phyloP scores from a whole-genome alignment of 805 yeast genomes.

The Teunomyces barrocoloradensis region DNA sequence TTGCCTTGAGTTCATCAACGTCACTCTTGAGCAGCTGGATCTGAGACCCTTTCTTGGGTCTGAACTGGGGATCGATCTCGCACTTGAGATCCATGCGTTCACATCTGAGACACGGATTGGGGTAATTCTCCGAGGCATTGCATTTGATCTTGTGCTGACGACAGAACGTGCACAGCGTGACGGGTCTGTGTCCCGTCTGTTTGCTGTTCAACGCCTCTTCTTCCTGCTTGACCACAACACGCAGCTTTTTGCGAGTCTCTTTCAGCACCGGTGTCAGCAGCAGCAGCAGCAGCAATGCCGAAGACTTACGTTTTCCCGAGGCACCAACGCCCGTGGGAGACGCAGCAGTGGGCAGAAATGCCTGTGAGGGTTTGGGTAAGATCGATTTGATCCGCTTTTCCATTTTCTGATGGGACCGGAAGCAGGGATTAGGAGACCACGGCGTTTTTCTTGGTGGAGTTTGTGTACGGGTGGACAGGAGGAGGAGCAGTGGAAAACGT shows the following conservation, averaged over 20 bases:
- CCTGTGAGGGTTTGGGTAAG: constrained; percentile 28
- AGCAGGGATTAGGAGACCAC: constrained; percentile 10
- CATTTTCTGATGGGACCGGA: constrained; percentile 13
- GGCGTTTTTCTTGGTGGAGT: not conserved
- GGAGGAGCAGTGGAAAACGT: too few species aligned
- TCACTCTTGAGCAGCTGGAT: constrained; percentile 81
- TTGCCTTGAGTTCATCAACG: constrained; percentile 73
- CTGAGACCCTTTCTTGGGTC: constrained; percentile 90
- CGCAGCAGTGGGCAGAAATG: not conserved
- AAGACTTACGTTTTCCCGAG: not conserved
- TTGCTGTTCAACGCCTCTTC: constrained; percentile 11
- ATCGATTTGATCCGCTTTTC: constrained; percentile 42
- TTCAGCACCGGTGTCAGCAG: constrained; percentile 4
- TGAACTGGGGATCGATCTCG: constrained; percentile 86
- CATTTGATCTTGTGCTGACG: constrained; percentile 93
- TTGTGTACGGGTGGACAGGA: not conserved
- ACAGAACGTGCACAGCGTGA: constrained; percentile 90
- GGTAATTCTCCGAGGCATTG: constrained; percentile 81
- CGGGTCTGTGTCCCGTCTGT: constrained; percentile 67
- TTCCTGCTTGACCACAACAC: not conserved
- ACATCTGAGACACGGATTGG: constrained; percentile 81
- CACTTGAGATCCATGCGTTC: constrained; percentile 75
- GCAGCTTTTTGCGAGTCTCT: constrained; percentile 5
- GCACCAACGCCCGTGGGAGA: not conserved
- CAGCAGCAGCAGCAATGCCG: not conserved